Base-by-base conservation (phyloP, 148 eudicot species). In the Vaccinium corymbosum region DNA sequence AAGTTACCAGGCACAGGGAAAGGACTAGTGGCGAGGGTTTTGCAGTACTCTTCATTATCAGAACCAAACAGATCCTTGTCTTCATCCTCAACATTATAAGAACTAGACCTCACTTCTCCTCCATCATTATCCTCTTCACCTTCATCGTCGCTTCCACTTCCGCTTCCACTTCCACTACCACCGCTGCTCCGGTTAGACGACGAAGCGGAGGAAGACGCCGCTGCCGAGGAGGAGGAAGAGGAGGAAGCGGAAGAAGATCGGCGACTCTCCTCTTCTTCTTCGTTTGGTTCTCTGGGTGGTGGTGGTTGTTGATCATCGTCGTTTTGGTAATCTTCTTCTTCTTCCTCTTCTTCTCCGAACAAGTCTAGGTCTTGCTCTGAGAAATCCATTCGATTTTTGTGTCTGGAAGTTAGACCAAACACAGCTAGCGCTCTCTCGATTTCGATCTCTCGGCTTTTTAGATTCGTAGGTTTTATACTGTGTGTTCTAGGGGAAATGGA, bases 1-100 rank as follows among this genome's bases (percentile, higher is more conserved):
- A 48, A 48, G 50, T 87, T 84, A 94, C 98, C 99, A 79, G 99
- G 97, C 51, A 97, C 97, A n/a, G 92, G 92, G 68, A 85, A 86
- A 59, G 92, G 89, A 76, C 99, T 94, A 68, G 79, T 74, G 38
- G 94, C 90, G n/a, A 68, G 88, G 56, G 97, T 94, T 82, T 89
- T 94, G 55, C 89, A 90, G 80, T 93, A 97, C 75, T 93, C 99
- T 70, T 93, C 95, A 88, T 97, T 95, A 89, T 94, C 98, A 77
- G 93, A 85, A 22, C 98, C 99, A 92, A 97, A 97, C 81, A 97
- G 92, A 91, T 97, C 99, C 68, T 90, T 89, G n/a, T 83, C 92
- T 2, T 89, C 90, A n/a, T 87, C 87, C 48, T 84, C 94, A 25
- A 62, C 70, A 80, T 84, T 87, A 7, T 84, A 83, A 4, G 66